A percentile compares a stretch with the other conserved stretches of the same genome.
Conservation (phyloP, 352 stramenopile species). For the Aphanomyces cochlioides region DNA sequence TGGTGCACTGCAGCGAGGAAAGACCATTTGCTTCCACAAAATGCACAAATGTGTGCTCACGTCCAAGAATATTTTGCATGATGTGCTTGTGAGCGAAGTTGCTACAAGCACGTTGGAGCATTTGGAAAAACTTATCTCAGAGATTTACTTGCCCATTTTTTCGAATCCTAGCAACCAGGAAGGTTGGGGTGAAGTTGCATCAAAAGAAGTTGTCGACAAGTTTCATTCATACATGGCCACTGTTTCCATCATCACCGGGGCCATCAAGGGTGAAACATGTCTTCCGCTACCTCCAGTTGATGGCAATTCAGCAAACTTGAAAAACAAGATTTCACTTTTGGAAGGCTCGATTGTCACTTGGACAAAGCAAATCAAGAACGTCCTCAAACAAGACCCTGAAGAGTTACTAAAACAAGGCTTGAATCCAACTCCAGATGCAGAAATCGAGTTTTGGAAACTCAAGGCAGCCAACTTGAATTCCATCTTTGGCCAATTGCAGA, state of each 20-base stretch:
- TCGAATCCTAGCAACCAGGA: conserved; percentile 94
- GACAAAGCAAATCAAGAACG: conserved; percentile 99
- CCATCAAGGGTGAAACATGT: conserved; percentile 96
- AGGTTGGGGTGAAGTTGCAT: conserved; percentile 95
- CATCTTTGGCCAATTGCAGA: conserved; percentile 93
- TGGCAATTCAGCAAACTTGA: conserved; percentile 67
- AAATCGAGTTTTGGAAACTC: conserved; percentile 98
- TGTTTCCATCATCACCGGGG: conserved; percentile 94
- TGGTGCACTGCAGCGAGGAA: conserved; percentile 75
- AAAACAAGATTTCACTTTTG: conserved; percentile 94
- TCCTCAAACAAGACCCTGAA: conserved; percentile 97
- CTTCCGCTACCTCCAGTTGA: conserved; percentile 92
- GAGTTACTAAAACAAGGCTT: conserved; percentile 93
- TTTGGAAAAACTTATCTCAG: conserved; percentile 91
- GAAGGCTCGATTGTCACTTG: conserved; percentile 98
- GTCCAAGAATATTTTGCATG: conserved; percentile 75
- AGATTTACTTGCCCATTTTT: conserved; percentile 94
- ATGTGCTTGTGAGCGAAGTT: conserved; percentile 86
- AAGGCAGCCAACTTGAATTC: conserved; percentile 95
- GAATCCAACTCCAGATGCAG: conserved; percentile 95
- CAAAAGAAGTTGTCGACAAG: conserved; percentile 95
- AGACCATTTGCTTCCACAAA: conserved; percentile 91
- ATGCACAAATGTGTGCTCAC: conserved; percentile 77
- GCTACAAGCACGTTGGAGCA: conserved; percentile 92
- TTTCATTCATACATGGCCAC: conserved; percentile 96